Base-by-base conservation (phyloP, 116 monocot species). In the Dioscorea cayenensis region DNA sequence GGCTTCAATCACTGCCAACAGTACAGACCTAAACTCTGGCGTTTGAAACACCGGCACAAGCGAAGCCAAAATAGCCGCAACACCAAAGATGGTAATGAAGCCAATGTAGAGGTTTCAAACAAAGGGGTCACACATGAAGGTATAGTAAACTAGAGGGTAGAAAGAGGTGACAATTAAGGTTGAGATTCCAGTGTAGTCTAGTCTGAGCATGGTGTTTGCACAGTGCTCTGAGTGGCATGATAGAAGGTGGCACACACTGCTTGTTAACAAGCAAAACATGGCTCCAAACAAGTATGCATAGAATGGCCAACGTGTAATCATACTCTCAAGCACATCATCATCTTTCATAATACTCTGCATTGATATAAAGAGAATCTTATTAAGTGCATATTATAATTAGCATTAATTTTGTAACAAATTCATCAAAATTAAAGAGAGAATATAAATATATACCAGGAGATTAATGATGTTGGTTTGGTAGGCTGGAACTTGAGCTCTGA, bases 1-100 rank as follows among this genome's bases (percentile, higher is more conserved):
- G n/a, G n/a, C n/a, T n/a, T n/a, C n/a, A n/a, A n/a, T n/a, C n/a
- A n/a, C n/a, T n/a, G n/a, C n/a, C n/a, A n/a, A n/a, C n/a, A n/a
- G n/a, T n/a, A 70, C 58, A 19, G 29, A 58, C 27, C 70, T 50
- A 18, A 58, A 70, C 52, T 58, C 70, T 4, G 70, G 23, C 6
- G 70, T 70, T 35, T 70, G 70, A 27, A 70, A 70, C 23, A 70
- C 70, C 2, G 70, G 70, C 29, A 70, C 55, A 25, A 70, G 70
- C 2, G 70, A 70, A 5, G 18, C 70, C 4, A 70, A 28, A 7
- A 70, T 58, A 12, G 70, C 32, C 12, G 32, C 70, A 8, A 70
- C 28, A 28, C 70, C 70, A 7, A 70, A 70, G 19, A 29, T 8
- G 29, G 70, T 70, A 28, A 70, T 70, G 58, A 70, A 70, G 32